These are phyloP conservation scores for Pittosporum tobira DNA, from an alignment of 129 eudicot genomes.

Conservation along the genomic window DNA sequence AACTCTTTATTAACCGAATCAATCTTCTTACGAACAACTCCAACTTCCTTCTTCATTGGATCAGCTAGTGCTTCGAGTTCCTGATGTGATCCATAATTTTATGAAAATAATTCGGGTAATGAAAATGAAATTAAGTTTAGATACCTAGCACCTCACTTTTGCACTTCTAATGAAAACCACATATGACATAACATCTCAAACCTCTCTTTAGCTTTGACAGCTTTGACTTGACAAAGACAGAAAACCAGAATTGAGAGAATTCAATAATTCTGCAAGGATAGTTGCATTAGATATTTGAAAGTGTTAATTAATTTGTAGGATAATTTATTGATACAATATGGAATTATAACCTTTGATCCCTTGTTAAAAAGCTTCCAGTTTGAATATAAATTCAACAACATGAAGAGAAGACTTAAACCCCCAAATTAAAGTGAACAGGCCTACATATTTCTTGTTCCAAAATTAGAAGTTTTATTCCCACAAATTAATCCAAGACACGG, in stretches of 20 bases:
- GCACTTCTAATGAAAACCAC: background rate
- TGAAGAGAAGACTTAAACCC: background rate
- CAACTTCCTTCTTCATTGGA: slow-evolving; percentile 92
- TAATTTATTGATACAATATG: background rate
- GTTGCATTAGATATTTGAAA: background rate
- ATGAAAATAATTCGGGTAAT: background rate
- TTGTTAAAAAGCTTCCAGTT: background rate
- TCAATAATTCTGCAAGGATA: background rate
- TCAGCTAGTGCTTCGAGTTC: slow-evolving; percentile 82
- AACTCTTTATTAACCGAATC: slow-evolving; percentile 81
- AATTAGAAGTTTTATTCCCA: background rate
- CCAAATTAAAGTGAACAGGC: background rate
- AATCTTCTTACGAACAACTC: slow-evolving; percentile 77
- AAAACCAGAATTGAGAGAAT: background rate
- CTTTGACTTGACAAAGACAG: background rate
- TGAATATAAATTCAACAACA: background rate
- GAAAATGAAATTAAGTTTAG: background rate
- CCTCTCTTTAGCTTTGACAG: background rate
- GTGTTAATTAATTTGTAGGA: background rate
- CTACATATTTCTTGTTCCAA: background rate
- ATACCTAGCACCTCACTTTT: background rate
- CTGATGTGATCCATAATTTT: slow-evolving; percentile 31
- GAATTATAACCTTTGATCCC: background rate
- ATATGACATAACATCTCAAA: too few species aligned
- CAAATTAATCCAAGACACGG: background rate